Base-by-base conservation (phyloP, 768 basidiomycete species). In the Tephrocybe sp. region DNA sequence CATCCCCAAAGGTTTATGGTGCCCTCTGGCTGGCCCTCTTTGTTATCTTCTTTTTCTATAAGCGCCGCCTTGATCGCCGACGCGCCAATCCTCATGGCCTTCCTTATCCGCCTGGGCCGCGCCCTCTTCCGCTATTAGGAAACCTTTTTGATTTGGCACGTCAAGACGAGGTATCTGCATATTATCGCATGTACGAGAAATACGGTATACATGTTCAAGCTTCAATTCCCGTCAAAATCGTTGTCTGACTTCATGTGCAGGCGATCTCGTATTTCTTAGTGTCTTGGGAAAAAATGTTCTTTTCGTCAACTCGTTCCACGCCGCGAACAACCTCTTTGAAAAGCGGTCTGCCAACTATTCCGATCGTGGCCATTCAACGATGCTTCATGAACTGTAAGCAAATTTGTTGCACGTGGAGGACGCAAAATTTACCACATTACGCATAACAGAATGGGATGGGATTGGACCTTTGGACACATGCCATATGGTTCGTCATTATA, bases 381-480 rank as follows among this genome's bases (percentile, higher is more conserved):
- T 82, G 79, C 74, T 77, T 50, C 72, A 77, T 48, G 75, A 76
- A 19, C 54, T 82, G 77, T 78, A 49, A 48, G 70, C 63, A 26
- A 33, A 14, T 12, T 45, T 16, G 26, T 41, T 26, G 5, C 14
- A n/a, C 4, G 22, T 32, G 26, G 4, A 7, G 26, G n/a, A n/a
- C 35, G 38, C 33, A 38, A 14, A 41, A 16, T 30, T 44, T 22
- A 46, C 39, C 39, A 4, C 48, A 22, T 10, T 36, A 55, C 34
- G 16, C 35, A 19, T 41, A 40, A 16, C 41, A 71, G 71, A 45
- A 59, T 68, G 52, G 62, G 68, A 13, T 67, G 75, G 78, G 63
- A 78, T 20, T 82, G 79, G 71, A 76, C 74, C 39, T 79, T 82
- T 39, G 78, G 74, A 0, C 78, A 81, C 48, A 81, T 81, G 80